These are phyloP conservation scores for Ceratobasidium sp. DNA, from an alignment of 1,284 basidiomycete species.

Conservation along the genomic window DNA sequence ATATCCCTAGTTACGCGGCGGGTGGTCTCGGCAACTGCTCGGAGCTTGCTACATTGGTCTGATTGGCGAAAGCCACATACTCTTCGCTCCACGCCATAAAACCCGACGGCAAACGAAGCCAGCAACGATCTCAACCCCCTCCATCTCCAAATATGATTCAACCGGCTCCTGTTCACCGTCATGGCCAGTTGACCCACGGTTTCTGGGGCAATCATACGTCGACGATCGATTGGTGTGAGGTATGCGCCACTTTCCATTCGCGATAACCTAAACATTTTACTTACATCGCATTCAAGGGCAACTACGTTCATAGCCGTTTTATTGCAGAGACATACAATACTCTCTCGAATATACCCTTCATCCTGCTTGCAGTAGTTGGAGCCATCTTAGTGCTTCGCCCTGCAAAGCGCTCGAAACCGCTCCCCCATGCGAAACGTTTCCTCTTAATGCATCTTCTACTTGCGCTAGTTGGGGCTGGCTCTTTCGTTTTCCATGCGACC, in stretches of 20 bases:
- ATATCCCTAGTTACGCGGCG: slow-evolving; percentile 32
- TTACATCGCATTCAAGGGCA: slow-evolving; percentile 35
- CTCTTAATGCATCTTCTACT: slow-evolving; percentile 27
- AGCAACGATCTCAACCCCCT: slow-evolving; percentile 20
- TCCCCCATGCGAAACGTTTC: slow-evolving; percentile 38
- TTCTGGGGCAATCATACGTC: slow-evolving; percentile 51
- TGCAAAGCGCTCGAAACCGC: slow-evolving; percentile 6
- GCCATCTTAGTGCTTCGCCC: slow-evolving; percentile 31
- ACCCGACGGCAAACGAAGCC: neutral
- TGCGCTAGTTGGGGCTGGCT: slow-evolving; percentile 50
- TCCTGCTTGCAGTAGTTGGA: slow-evolving; percentile 50
- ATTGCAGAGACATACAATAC: slow-evolving; percentile 52
- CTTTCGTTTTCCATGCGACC: slow-evolving; percentile 51
- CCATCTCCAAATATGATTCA: slow-evolving; percentile 27
- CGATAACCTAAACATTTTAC: neutral
- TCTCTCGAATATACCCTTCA: slow-evolving; percentile 51
- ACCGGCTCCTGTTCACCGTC: slow-evolving; percentile 43
- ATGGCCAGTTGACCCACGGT: slow-evolving; percentile 37
- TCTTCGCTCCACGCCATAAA: slow-evolving; percentile 13
- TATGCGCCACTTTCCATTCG: slow-evolving; percentile 12
- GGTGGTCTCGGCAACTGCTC: slow-evolving; percentile 30
- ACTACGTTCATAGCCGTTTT: slow-evolving; percentile 49
- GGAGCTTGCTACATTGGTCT: slow-evolving; percentile 43
- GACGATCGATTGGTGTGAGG: slow-evolving; percentile 52
- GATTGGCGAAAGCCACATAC: slow-evolving; percentile 36